Evolutionary conservation across 306 rosid species (phyloP).

Genomic region (Geum urbanum): DNA sequence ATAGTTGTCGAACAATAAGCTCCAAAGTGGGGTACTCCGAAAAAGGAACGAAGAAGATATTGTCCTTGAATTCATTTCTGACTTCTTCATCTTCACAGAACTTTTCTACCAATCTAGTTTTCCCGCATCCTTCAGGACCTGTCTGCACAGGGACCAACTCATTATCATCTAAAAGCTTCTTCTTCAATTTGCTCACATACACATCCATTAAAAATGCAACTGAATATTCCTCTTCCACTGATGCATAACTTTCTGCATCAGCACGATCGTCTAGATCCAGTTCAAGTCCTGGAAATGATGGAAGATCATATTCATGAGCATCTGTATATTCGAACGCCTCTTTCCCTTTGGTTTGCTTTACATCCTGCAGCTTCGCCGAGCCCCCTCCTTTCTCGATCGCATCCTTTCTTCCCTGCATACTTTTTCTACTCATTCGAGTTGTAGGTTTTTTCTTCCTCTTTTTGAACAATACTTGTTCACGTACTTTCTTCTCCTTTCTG

Average conservation of each 20-base stretch:
- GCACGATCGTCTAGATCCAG: neutral
- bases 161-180: constrained; percentile 3
- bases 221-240: neutral
- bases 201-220: neutral
- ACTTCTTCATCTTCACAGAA: constrained; percentile 13
- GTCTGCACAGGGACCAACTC: neutral
- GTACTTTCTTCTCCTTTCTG: no score
- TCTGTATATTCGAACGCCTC: neutral
- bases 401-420: neutral
- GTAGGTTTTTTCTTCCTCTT: neutral
- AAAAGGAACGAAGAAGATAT: neutral
- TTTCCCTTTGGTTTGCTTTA: neutral
- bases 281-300: neutral
- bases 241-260: neutral
- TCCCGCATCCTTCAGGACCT: constrained; percentile 19
- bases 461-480: neutral
- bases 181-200: constrained; percentile 2
- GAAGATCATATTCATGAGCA: neutral
- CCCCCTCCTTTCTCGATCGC: neutral
- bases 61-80: constrained; percentile 1
- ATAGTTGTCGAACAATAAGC: neutral
- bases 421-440: neutral
- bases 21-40: neutral
- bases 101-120: constrained; percentile 3
- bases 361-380: neutral